phyloP scores from a whole-genome alignment of 495 filamentous ascomycete genomes.

The Monascus purpureus region DNA sequence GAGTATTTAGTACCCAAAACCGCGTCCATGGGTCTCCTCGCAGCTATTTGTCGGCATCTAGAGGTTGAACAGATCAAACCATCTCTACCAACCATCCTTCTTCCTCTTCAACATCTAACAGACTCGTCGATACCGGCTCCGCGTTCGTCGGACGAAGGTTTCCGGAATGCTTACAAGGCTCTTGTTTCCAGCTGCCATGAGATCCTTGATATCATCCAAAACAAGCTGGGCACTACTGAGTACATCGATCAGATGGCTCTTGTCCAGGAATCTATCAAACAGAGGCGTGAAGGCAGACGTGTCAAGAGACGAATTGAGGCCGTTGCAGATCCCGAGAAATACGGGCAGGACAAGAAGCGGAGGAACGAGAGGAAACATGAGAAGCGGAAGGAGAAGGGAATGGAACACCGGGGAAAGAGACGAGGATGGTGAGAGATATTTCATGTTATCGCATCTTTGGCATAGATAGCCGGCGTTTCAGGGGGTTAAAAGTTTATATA shows the following conservation, averaged over 20 bases:
- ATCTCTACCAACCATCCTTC: slow-evolving; percentile 49
- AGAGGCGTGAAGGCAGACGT: slow-evolving; percentile 55
- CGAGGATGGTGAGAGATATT: slow-evolving; percentile 41
- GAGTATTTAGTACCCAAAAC: slow-evolving; percentile 55
- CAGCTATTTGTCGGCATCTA: slow-evolving; percentile 43
- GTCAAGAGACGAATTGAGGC: slow-evolving; percentile 78
- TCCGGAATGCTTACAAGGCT: slow-evolving; percentile 50
- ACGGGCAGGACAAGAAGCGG: slow-evolving; percentile 64
- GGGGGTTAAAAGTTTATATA: no score
- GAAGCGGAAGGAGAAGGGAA: slow-evolving; percentile 61
- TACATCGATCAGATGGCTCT: slow-evolving; percentile 55
- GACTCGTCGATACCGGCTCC: slow-evolving; percentile 60
- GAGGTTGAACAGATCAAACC: slow-evolving; percentile 40
- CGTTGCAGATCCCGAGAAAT: slow-evolving; percentile 65
- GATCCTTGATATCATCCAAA: slow-evolving; percentile 61
- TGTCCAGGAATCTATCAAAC: slow-evolving; percentile 53
- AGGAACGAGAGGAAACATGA: slow-evolving; percentile 77
- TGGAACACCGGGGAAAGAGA: slow-evolving; percentile 54
- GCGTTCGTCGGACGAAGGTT: slow-evolving; percentile 48
- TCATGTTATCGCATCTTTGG: background rate
- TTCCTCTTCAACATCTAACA: slow-evolving; percentile 71
- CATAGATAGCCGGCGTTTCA: background rate
- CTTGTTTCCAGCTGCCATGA: slow-evolving; percentile 57
- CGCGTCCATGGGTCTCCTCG: slow-evolving; percentile 58
- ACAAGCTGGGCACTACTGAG: slow-evolving; percentile 65